Evolutionary conservation across 2,329 filamentous ascomycete species (phyloP).

Genomic region (Aureobasidium subglaciale): DNA sequence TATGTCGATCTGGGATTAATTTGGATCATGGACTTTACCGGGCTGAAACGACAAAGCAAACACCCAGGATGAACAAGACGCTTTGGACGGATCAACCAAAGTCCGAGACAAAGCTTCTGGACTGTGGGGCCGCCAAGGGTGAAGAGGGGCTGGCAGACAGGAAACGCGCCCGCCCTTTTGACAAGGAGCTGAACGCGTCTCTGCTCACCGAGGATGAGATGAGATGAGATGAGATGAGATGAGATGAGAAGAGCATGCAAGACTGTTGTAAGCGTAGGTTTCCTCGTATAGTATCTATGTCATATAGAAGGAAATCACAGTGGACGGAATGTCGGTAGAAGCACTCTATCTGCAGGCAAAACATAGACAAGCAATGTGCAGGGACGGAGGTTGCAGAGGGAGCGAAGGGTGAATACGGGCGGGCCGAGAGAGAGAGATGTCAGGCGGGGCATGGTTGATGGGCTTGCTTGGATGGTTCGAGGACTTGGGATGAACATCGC

Average conservation of each 20-base stretch:
- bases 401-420: not conserved
- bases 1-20: not conserved
- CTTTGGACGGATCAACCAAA: not conserved
- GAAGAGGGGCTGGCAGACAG: not conserved
- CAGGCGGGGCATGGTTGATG: not conserved
- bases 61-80: not conserved
- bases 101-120: not conserved
- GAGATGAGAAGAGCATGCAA: not conserved
- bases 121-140: slow-evolving; percentile 4
- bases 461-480: too few relatives aligned
- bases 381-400: not conserved
- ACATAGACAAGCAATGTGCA: not conserved
- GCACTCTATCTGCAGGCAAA: slow-evolving; percentile 5
- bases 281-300: not conserved
- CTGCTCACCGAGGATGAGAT: not conserved
- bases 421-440: slow-evolving; percentile 2
- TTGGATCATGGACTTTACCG: not conserved
- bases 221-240: not conserved
- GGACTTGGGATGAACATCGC: not conserved
- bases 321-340: not conserved
- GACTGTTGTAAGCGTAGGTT: not conserved
- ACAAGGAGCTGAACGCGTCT: not conserved
- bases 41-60: slow-evolving; percentile 5
- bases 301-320: slow-evolving; percentile 10
- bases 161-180: not conserved